phyloP scores from a whole-genome alignment of 306 rosid species.

The Carpinus fangiana region DNA sequence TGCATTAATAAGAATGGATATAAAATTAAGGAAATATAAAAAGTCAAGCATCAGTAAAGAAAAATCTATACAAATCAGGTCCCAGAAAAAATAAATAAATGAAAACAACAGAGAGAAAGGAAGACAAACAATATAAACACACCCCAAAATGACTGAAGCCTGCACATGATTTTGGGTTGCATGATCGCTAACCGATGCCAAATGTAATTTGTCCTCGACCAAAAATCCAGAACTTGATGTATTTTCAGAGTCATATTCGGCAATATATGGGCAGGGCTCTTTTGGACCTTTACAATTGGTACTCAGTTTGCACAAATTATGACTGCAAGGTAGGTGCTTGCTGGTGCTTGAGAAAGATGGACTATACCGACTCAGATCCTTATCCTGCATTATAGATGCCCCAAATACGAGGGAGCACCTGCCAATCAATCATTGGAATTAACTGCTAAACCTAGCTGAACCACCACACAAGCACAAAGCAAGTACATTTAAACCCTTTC shows the following conservation, averaged over 20 bases:
- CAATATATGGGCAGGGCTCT: constrained; percentile 73
- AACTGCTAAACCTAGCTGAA: constrained; percentile 68
- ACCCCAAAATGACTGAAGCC: constrained; percentile 84
- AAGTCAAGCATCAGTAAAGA: constrained; percentile 6
- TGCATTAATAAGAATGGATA: constrained; percentile 32
- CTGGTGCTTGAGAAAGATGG: constrained; percentile 78
- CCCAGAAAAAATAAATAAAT: not conserved
- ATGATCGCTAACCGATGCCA: constrained; percentile 48
- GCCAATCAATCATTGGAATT: constrained; percentile 96
- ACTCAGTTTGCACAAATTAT: constrained; percentile 65
- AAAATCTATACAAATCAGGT: constrained; percentile 1
- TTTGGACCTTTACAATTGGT: constrained; percentile 63
- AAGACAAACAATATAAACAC: constrained; percentile 16
- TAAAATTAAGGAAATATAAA: not conserved
- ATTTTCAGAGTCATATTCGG: constrained; percentile 63
- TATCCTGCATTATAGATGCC: constrained; percentile 99
- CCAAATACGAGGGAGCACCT: constrained; percentile 95
- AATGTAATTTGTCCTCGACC: constrained; percentile 81
- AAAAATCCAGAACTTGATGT: constrained; percentile 93
- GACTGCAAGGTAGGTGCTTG: constrained; percentile 76
- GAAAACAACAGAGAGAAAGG: not conserved
- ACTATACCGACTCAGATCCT: constrained; percentile 81
- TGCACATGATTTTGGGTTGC: constrained; percentile 55
- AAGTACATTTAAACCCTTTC: not conserved
- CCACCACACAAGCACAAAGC: not conserved